phyloP scores from a whole-genome alignment of 306 rosid genomes.

The Vigna nakashimae region DNA sequence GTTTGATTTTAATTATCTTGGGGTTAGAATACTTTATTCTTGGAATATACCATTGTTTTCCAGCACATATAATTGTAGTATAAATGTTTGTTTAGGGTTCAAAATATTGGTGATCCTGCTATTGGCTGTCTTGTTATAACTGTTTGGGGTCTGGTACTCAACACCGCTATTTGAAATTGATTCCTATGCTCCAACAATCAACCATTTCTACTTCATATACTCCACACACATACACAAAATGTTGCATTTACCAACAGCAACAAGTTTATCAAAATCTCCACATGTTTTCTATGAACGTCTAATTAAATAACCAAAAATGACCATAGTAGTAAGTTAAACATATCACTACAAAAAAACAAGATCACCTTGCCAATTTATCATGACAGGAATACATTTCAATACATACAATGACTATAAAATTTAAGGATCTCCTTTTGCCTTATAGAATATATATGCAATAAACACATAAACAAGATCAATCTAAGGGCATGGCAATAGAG shows the following conservation, averaged over 20 bases:
- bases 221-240: neutral
- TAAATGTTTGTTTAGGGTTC: neutral
- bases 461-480: constrained; percentile 10
- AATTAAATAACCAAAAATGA: neutral
- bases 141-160: neutral
- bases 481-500: neutral
- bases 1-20: too few species aligned
- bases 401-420: constrained; percentile 16
- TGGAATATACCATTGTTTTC: neutral
- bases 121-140: neutral
- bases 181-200: neutral
- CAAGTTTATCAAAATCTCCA: neutral
- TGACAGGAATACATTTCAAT: neutral
- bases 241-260: neutral
- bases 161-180: neutral
- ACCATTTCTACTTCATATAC: neutral
- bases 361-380: constrained; percentile 15
- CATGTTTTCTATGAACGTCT: neutral
- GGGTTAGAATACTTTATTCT: too few species aligned
- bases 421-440: neutral
- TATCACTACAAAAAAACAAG: neutral
- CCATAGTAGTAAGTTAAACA: neutral
- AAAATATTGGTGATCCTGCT: neutral
- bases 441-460: constrained; percentile 17
- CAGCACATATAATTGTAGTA: neutral